Evolutionary conservation across 441 rosid species (phyloP).

Genomic region (Iberis amara): DNA sequence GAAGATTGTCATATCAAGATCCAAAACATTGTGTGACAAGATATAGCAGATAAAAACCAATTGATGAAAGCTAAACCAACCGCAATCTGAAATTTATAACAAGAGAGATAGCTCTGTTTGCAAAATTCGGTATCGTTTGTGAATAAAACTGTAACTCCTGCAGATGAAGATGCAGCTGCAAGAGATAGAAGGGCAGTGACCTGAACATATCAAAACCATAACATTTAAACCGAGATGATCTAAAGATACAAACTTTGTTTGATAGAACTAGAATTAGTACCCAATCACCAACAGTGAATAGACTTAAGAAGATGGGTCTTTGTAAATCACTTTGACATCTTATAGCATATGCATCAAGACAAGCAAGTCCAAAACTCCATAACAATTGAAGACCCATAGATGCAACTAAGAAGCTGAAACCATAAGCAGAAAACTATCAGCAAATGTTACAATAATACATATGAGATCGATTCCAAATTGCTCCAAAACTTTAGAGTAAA

Average conservation of each 20-base stretch:
- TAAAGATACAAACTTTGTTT: neutral
- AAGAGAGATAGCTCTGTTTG: constrained; percentile 23
- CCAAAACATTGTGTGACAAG: constrained; percentile 32
- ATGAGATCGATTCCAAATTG: neutral
- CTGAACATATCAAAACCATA: constrained; percentile 17
- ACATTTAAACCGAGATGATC: neutral
- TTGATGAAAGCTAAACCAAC: constrained; percentile 31
- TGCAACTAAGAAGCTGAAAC: constrained; percentile 32
- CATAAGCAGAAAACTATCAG: neutral
- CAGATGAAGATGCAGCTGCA: constrained; percentile 33
- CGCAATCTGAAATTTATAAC: constrained; percentile 29
- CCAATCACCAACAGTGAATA: constrained; percentile 34
- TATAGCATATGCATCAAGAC: constrained; percentile 27
- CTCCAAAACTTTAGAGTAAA: too few species aligned
- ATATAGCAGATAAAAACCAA: constrained; percentile 27
- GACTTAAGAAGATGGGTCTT: constrained; percentile 30
- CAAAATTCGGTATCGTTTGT: constrained; percentile 29
- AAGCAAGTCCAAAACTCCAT: constrained; percentile 37
- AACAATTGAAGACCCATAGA: constrained; percentile 33
- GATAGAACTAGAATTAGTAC: constrained; percentile 11
- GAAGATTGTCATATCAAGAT: constrained; percentile 25
- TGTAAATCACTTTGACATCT: constrained; percentile 22
- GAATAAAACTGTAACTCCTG: constrained; percentile 32
- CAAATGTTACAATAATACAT: too few species aligned
- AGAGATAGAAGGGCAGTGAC: constrained; percentile 33